phyloP scores from a whole-genome alignment of 2,329 filamentous ascomycete species.

The Aureobasidium sp. region DNA sequence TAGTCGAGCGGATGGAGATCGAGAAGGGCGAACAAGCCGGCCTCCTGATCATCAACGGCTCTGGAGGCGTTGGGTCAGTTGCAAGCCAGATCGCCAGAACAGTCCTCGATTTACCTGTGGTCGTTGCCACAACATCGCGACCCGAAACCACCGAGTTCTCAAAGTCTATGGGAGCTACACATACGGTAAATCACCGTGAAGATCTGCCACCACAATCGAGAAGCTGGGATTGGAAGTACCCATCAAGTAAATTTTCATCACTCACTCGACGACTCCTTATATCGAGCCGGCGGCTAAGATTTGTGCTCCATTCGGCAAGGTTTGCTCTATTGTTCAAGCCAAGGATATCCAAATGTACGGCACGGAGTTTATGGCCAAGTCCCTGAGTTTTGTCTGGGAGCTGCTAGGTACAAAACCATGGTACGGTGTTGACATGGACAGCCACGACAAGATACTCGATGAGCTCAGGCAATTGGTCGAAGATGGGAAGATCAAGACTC shows the following conservation, averaged over 20 bases:
- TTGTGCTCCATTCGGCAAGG: slow-evolving; percentile 38
- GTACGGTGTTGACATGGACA: slow-evolving; percentile 32
- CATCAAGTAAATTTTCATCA: slow-evolving; percentile 38
- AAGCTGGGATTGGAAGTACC: slow-evolving; percentile 30
- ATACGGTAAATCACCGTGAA: slow-evolving; percentile 36
- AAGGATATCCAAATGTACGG: slow-evolving; percentile 35
- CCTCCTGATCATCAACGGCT: slow-evolving; percentile 40
- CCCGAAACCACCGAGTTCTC: slow-evolving; percentile 34
- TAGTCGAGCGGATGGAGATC: slow-evolving; percentile 37
- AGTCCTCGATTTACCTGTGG: slow-evolving; percentile 34
- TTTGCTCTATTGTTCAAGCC: slow-evolving; percentile 40
- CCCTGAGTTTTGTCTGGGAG: slow-evolving; percentile 36
- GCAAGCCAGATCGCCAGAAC: slow-evolving; percentile 38
- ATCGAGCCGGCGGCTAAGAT: slow-evolving; percentile 31
- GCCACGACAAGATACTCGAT: slow-evolving; percentile 34
- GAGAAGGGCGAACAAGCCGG: slow-evolving; percentile 29
- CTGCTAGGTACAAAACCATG: slow-evolving; percentile 35
- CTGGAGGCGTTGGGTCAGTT: slow-evolving; percentile 38
- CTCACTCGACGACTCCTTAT: slow-evolving; percentile 35
- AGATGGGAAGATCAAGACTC: slow-evolving; percentile 31
- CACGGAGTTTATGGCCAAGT: slow-evolving; percentile 40
- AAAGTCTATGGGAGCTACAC: slow-evolving; percentile 36
- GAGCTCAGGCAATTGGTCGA: slow-evolving; percentile 30
- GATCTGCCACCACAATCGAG: slow-evolving; percentile 33
- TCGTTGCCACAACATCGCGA: slow-evolving; percentile 37